phyloP scores from a whole-genome alignment of 2,329 filamentous ascomycete species.

The Alternaria alternata region DNA sequence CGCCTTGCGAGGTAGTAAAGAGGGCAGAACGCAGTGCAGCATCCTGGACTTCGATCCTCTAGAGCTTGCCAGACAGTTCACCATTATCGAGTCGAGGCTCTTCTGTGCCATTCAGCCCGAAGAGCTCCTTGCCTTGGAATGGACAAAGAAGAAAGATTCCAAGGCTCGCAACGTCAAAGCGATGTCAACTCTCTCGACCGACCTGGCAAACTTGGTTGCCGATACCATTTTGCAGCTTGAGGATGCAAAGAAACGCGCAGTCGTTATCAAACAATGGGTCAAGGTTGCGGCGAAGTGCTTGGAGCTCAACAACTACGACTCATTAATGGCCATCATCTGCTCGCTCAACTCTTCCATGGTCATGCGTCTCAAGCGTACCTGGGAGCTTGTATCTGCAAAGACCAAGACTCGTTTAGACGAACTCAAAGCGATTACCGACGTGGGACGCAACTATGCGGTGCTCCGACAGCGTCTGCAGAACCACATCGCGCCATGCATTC shows the following conservation, averaged over 20 bases:
- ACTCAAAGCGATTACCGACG: slow-evolving; percentile 85
- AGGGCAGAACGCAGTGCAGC: slow-evolving; percentile 72
- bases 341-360: slow-evolving; percentile 93
- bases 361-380: slow-evolving; percentile 84
- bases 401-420: slow-evolving; percentile 80
- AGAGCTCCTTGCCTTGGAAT: slow-evolving; percentile 89
- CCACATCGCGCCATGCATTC: slow-evolving; percentile 89
- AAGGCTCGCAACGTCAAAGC: slow-evolving; percentile 89
- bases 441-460: slow-evolving; percentile 88
- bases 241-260: slow-evolving; percentile 92
- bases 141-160: slow-evolving; percentile 86
- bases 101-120: slow-evolving; percentile 93
- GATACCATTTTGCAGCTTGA: slow-evolving; percentile 88
- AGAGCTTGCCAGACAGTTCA: slow-evolving; percentile 90
- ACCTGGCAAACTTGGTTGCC: slow-evolving; percentile 89
- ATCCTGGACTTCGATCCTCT: slow-evolving; percentile 91
- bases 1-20: slow-evolving; percentile 76
- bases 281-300: slow-evolving; percentile 89
- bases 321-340: slow-evolving; percentile 96
- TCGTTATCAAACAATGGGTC: slow-evolving; percentile 96
- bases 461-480: slow-evolving; percentile 84
- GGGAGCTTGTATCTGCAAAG: slow-evolving; percentile 86
- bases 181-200: slow-evolving; percentile 91
- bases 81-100: slow-evolving; percentile 87
- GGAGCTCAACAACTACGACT: slow-evolving; percentile 94